A percentile compares a stretch with the other conserved stretches of the same genome.
These are phyloP conservation scores for Penicillium sp. DNA, from an alignment of 2,329 filamentous ascomycete species.

Conservation along the genomic window DNA sequence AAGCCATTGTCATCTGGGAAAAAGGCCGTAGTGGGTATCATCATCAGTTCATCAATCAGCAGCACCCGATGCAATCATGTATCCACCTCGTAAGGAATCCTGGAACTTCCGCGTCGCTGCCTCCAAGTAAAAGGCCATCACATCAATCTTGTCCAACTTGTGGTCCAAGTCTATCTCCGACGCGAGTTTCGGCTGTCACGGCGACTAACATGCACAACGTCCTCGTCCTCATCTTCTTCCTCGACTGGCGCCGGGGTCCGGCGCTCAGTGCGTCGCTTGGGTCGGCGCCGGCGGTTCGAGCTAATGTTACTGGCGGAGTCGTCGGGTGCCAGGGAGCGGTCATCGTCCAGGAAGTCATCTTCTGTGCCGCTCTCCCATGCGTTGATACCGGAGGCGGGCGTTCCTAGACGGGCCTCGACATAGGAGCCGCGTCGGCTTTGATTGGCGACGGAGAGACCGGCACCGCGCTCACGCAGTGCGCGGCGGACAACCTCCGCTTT, in stretches of 20 bases:
- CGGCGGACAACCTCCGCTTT: conserved; percentile 79
- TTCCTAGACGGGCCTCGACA: conserved; percentile 47
- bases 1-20: conserved; percentile 1
- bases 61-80: conserved; percentile 19
- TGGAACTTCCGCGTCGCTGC: neutral
- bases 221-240: conserved; percentile 50
- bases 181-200: conserved; percentile 30
- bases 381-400: conserved; percentile 37
- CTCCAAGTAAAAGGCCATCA: neutral
- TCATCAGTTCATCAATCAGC: conserved; percentile 20
- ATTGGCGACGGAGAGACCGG: conserved; percentile 64
- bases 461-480: conserved; percentile 76
- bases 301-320: conserved; percentile 55
- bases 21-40: conserved; percentile 18
- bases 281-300: conserved; percentile 47
- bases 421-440: conserved; percentile 47
- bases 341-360: conserved; percentile 50
- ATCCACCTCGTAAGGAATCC: conserved; percentile 15
- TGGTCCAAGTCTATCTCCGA: conserved; percentile 24
- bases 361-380: conserved; percentile 46
- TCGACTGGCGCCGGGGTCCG: conserved; percentile 52
- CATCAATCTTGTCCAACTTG: neutral
- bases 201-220: conserved; percentile 22
- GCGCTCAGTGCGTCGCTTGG: conserved; percentile 51
- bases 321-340: conserved; percentile 49